Evolutionary conservation across 768 basidiomycete species (phyloP).

Genomic region (Leccinum ochraceum): DNA sequence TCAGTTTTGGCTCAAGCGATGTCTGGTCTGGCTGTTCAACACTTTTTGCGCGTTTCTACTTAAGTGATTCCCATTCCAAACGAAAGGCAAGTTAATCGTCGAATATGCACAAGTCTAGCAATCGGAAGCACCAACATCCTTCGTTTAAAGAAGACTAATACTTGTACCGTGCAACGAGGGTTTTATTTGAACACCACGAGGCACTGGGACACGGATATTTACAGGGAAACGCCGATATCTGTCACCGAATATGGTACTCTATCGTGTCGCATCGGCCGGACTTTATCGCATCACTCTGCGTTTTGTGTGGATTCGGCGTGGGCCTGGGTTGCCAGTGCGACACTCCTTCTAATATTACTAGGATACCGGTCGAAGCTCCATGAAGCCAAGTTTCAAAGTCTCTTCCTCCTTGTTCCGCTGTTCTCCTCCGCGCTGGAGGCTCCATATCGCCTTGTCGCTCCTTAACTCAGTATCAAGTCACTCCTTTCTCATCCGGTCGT

Average conservation of each 20-base stretch:
- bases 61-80: neutral
- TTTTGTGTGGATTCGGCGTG: neutral
- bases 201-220: neutral
- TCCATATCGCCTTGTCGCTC: neutral
- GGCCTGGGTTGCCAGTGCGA: neutral
- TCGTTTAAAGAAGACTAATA: neutral
- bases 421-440: neutral
- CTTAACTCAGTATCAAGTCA: neutral
- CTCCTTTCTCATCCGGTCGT: constrained; percentile 5
- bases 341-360: neutral
- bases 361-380: neutral
- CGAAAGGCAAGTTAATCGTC: neutral
- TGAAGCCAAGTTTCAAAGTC: neutral
- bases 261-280: neutral
- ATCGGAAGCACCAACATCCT: neutral
- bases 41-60: neutral
- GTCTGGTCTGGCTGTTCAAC: neutral
- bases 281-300: neutral
- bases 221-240: neutral
- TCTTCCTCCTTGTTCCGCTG: neutral
- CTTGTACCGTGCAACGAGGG: neutral
- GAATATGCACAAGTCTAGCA: neutral
- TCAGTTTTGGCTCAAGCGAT: constrained; percentile 4
- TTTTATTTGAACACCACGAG: neutral
- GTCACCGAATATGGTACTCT: neutral